phyloP scores from a whole-genome alignment of 2,329 filamentous ascomycete species.

The Cladophialophora psammophila region DNA sequence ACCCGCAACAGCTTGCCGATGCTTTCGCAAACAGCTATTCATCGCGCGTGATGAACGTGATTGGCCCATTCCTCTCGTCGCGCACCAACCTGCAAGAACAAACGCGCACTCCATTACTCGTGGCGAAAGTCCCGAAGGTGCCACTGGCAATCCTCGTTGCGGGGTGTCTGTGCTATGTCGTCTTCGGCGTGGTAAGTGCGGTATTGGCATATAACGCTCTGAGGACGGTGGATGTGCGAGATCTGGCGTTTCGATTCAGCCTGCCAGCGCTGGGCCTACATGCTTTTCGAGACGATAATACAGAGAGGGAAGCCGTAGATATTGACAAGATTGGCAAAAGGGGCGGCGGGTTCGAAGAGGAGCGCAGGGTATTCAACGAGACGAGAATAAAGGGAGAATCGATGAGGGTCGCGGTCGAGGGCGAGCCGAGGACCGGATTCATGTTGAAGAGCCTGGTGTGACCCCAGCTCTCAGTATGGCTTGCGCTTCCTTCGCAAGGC shows the following conservation, averaged over 20 bases:
- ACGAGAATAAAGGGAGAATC: constrained; percentile 27
- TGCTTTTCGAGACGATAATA: constrained; percentile 30
- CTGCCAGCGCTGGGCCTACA: constrained; percentile 31
- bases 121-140: constrained; percentile 38
- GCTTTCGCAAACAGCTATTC: constrained; percentile 34
- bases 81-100: constrained; percentile 35
- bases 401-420: constrained; percentile 32
- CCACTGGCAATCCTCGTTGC: constrained; percentile 35
- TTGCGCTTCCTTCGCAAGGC: too few relatives aligned
- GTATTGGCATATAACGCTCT: constrained; percentile 26
- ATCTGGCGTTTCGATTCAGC: constrained; percentile 32
- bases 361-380: constrained; percentile 31
- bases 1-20: constrained; percentile 27
- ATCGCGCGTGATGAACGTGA: constrained; percentile 33
- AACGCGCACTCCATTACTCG: constrained; percentile 31
- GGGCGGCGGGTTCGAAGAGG: not conserved
- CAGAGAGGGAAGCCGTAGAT: constrained; percentile 22
- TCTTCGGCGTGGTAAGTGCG: constrained; percentile 32
- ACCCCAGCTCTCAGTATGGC: not conserved
- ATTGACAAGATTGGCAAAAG: not conserved
- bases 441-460: constrained; percentile 32
- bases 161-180: constrained; percentile 33
- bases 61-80: constrained; percentile 36
- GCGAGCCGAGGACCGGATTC: constrained; percentile 28
- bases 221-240: constrained; percentile 28